Base-by-base conservation (phyloP, 768 basidiomycete species). In the Boletales sp. region DNA sequence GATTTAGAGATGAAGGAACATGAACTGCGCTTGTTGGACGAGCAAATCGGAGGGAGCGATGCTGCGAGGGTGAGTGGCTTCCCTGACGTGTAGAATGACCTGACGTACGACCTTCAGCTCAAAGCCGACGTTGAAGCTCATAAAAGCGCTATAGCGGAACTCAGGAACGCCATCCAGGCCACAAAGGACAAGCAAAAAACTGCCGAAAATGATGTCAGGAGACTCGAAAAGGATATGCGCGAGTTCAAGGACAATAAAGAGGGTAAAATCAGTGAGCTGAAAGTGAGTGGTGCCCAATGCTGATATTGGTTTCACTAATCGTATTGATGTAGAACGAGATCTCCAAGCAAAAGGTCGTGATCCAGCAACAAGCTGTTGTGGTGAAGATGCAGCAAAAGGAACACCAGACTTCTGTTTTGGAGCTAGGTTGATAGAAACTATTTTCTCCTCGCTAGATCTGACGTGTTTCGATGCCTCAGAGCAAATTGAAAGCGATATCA, bases 241-340 rank as follows among this genome's bases (percentile, higher is more conserved):
- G 96, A 98, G 73, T 97, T 99, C 76, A 94, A 96, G 74, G 87
- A 94, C 70, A 94, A 99, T 73, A 96, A 96, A 67, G 96, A 97
- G 44, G 92, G 93, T 41, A 98, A 98, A 71, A 88, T 91, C 48
- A 87, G 86, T 15, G 89, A 98, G 65, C 80, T 98, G 56, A 96
- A 94, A 76, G 94, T 89, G 50, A 41, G 73, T 28, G 15, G 41
- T 17, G 41, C 21, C 3, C 25, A 28, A 28, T 28, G 25, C 5
- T 28, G 25, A 6, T 28, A 7, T 37, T 31, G 6, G 8, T 41
- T 25, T 48, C 34, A 30, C 34, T 41, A 45, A 48, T 41, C 21
- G 7, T 8, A 17, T 21, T 35, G 15, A n/a, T 28, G 9, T 2
- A 60, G 93, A 80, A 77, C 9, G 80, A 83, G 56, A 91, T 98